Conservation (phyloP, 2,329 filamentous ascomycete species). For the Rhynchosporium agropyri region DNA sequence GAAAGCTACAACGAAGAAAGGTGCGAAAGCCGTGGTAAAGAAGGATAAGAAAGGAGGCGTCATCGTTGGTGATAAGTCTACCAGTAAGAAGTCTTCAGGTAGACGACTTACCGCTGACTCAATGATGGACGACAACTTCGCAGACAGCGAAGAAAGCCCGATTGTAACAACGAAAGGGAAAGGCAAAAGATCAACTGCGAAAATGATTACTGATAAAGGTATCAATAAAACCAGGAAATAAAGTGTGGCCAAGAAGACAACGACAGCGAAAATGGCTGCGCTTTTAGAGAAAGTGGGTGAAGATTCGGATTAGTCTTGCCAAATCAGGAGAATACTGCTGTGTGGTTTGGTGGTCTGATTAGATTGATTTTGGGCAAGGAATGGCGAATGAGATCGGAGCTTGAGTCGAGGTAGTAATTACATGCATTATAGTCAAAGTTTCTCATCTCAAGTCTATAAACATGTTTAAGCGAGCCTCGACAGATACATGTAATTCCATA, state of each 20-base stretch:
- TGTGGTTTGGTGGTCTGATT: neutral
- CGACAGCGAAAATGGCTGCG: neutral
- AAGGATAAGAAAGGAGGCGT: slow-evolving; percentile 48
- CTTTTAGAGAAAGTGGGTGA: neutral
- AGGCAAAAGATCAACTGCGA: neutral
- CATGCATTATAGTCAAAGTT: neutral
- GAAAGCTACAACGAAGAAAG: slow-evolving; percentile 89
- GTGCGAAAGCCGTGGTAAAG: slow-evolving; percentile 77
- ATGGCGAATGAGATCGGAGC: slow-evolving; percentile 24
- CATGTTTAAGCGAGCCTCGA: slow-evolving; percentile 21
- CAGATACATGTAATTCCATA: slow-evolving; percentile 36
- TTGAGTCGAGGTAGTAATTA: slow-evolving; percentile 36
- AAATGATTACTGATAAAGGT: neutral
- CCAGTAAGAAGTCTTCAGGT: neutral
- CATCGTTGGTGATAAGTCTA: neutral
- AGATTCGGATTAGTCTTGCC: neutral
- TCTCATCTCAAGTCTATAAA: neutral
- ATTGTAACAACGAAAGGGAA: neutral
- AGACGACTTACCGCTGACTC: neutral
- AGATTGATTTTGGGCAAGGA: too few relatives aligned
- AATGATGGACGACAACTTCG: neutral
- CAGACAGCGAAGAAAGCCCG: neutral
- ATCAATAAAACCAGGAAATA: too few relatives aligned
- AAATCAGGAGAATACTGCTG: neutral
- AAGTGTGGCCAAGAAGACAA: too few relatives aligned